Evolutionary conservation across 2,329 filamentous ascomycete genomes (phyloP), one percentile per base, ranked within the genome.

Genomic region (Fusarium floridanum): DNA sequence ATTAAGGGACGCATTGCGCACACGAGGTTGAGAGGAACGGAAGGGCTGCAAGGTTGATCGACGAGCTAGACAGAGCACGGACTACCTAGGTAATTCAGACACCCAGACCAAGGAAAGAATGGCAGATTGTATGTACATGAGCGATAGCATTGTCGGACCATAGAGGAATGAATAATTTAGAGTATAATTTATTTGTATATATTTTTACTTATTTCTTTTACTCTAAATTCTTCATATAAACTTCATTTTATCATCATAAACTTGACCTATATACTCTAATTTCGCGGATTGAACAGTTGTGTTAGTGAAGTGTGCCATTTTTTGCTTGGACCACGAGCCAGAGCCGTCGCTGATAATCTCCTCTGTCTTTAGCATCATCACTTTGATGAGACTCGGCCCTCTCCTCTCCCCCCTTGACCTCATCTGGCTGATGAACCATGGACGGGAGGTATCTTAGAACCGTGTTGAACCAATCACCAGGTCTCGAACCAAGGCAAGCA

Each of bases 11-110:
- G 41, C 29, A 59, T 32, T 36, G 61, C 24, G 24, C 20, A 70
- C 72, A 74, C 72, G 72, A 66, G 72, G 66, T 34, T 70, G 55
- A 66, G 59, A 36, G 60, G 68, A 61, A 72, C 55, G 41, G 48
- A 43, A 61, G 53, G 64, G 72, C 43, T 32, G 36, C 48, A 48
- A 32, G 50, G 64, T 53, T 43, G 68, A 67, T 73, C 48, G 63
- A 63, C 48, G 37, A 62, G 60, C 72, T 75, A 72, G 56, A 27
- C 36, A 59, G 50, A 61, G 72, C 72, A 72, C 67, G 60, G 71
- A 73, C 71, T 43, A 29, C 17, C 29, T 20, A 24, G 24, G 24
- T 24, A 32, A 32, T 32, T 9, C 29, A 32, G 29, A 32, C 29
- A 32, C 29, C 9, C 9, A 32, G 29, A 32, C 29, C 29, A 32